Evolutionary conservation across 2,329 filamentous ascomycete species (phyloP).

Genomic region (Cytospora chrysosperma): DNA sequence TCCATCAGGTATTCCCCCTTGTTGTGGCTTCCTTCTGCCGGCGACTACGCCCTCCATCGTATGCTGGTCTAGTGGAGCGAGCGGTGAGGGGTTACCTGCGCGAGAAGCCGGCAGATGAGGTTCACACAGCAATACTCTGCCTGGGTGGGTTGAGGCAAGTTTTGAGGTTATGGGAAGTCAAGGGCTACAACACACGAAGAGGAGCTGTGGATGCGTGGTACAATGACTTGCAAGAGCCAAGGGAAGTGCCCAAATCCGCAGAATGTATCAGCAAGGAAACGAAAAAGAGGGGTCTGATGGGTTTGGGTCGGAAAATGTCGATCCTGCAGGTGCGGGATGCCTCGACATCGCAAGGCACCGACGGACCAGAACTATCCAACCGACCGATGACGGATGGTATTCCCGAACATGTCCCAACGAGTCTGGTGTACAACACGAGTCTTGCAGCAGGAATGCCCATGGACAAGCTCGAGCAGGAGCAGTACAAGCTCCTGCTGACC

Average conservation of each 20-base stretch:
- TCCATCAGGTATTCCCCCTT: constrained; percentile 64
- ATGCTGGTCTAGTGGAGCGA: constrained; percentile 61
- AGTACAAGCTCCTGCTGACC: constrained; percentile 49
- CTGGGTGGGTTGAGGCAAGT: constrained; percentile 63
- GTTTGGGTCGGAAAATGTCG: constrained; percentile 59
- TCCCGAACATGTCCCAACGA: constrained; percentile 29
- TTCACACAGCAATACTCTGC: constrained; percentile 60
- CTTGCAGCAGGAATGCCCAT: constrained; percentile 63
- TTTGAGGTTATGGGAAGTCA: constrained; percentile 64
- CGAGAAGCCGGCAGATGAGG: constrained; percentile 61
- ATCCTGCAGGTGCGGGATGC: constrained; percentile 37
- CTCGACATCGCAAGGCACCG: constrained; percentile 24
- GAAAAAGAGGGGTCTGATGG: constrained; percentile 53
- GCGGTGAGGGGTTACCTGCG: constrained; percentile 63
- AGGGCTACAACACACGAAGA: constrained; percentile 61
- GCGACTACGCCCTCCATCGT: constrained; percentile 61
- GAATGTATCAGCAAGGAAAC: constrained; percentile 42
- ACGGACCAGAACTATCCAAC: constrained; percentile 2
- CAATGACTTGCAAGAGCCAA: constrained; percentile 40
- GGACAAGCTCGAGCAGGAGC: constrained; percentile 51
- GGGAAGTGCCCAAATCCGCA: constrained; percentile 31
- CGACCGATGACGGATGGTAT: constrained; percentile 1
- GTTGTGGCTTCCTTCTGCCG: constrained; percentile 65
- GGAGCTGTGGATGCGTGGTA: constrained; percentile 62
- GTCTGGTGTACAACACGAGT: constrained; percentile 58